These are phyloP conservation scores for Leucogyrophana mollusca DNA, from an alignment of 768 basidiomycete species.

Conservation along the genomic window DNA sequence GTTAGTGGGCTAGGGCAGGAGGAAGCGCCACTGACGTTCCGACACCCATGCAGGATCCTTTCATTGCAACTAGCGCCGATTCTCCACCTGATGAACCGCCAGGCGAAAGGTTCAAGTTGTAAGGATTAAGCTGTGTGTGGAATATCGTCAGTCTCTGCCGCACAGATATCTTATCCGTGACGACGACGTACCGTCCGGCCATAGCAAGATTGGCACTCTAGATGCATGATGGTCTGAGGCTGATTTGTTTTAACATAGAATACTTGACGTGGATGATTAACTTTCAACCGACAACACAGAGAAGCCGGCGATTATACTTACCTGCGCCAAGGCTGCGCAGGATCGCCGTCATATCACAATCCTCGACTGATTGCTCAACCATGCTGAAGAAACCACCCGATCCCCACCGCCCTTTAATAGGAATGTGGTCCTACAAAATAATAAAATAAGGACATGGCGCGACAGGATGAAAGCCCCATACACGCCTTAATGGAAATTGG, in stretches of 20 bases:
- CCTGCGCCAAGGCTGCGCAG: constrained; percentile 43
- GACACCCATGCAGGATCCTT: constrained; percentile 44
- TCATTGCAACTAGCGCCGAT: constrained; percentile 44
- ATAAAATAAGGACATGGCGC: neutral
- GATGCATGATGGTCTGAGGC: constrained; percentile 41
- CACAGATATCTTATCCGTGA: constrained; percentile 22
- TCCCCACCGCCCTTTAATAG: constrained; percentile 38
- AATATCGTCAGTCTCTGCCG: neutral
- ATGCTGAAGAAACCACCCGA: constrained; percentile 33
- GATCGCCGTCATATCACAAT: constrained; percentile 30
- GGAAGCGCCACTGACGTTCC: constrained; percentile 31
- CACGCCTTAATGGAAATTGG: constrained; percentile 38
- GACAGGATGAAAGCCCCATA: neutral
- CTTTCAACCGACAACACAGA: constrained; percentile 17
- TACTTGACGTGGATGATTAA: constrained; percentile 20
- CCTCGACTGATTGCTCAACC: constrained; percentile 22
- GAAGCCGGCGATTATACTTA: constrained; percentile 17
- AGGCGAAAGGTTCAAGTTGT: constrained; percentile 39
- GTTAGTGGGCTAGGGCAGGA: neutral
- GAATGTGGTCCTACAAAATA: constrained; percentile 35
- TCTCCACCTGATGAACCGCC: constrained; percentile 60
- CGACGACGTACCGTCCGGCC: constrained; percentile 24
- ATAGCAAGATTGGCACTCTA: constrained; percentile 33
- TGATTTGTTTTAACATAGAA: constrained; percentile 46
- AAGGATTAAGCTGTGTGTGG: constrained; percentile 38